phyloP scores from a whole-genome alignment of 305 asterid genomes.

The Rubia tinctorum region DNA sequence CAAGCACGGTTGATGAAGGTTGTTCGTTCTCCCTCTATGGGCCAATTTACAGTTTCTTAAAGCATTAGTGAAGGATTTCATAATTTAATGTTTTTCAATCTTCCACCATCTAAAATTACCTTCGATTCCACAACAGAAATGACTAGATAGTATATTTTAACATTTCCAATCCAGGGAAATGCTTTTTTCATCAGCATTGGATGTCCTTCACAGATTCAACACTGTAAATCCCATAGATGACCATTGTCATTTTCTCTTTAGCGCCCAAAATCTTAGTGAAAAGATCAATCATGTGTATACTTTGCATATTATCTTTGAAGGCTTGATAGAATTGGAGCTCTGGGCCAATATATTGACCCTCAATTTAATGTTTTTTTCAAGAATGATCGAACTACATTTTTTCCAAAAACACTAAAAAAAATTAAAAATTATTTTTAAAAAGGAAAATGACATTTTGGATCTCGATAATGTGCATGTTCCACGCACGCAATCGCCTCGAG shows the following conservation, averaged over 20 bases:
- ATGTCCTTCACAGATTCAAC: slow-evolving; percentile 61
- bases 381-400: too few species aligned
- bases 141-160: slow-evolving; percentile 77
- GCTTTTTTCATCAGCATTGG: slow-evolving; percentile 70
- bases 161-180: slow-evolving; percentile 69
- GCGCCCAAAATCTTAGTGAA: slow-evolving; percentile 44
- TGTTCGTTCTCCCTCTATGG: too few species aligned
- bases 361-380: too few species aligned
- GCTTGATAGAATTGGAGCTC: slow-evolving; percentile 36
- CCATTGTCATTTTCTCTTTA: slow-evolving; percentile 61
- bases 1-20: too few species aligned
- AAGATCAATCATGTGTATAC: slow-evolving; percentile 34
- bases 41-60: too few species aligned
- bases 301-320: slow-evolving; percentile 42
- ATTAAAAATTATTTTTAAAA: too few species aligned
- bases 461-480: too few species aligned
- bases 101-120: slow-evolving; percentile 28
- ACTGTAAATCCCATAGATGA: slow-evolving; percentile 73
- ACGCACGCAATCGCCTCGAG: too few species aligned
- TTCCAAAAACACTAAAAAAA: too few species aligned
- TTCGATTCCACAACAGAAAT: slow-evolving; percentile 66
- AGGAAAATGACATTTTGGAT: too few species aligned
- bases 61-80: too few species aligned
- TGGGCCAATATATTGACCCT: not conserved
- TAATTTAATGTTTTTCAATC: too few species aligned